A percentile compares a stretch with the other conserved stretches of the same genome.
Evolutionary conservation across 2,329 filamentous ascomycete species (phyloP).

Genomic region (Neofusicoccum kwambonambiense): DNA sequence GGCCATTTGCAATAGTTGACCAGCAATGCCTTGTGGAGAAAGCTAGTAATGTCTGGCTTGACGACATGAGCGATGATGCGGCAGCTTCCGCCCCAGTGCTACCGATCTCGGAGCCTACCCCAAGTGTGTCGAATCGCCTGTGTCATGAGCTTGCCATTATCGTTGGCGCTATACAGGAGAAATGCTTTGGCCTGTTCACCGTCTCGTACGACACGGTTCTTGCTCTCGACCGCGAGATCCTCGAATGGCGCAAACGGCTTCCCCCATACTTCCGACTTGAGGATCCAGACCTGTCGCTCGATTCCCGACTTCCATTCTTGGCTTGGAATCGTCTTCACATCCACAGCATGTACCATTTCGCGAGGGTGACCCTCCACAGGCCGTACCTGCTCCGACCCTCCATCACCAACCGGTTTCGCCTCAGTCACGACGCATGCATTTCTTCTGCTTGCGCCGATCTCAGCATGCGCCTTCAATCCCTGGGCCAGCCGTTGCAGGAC

Average conservation of each 20-base stretch:
- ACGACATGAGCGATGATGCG: slow-evolving; percentile 35
- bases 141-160: slow-evolving; percentile 37
- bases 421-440: slow-evolving; percentile 43
- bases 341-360: slow-evolving; percentile 43
- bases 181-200: slow-evolving; percentile 38
- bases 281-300: slow-evolving; percentile 33
- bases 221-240: slow-evolving; percentile 34
- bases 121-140: slow-evolving; percentile 33
- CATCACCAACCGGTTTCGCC: slow-evolving; percentile 41
- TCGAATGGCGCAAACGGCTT: slow-evolving; percentile 33
- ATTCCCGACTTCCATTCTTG: slow-evolving; percentile 31
- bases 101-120: slow-evolving; percentile 34
- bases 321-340: slow-evolving; percentile 41
- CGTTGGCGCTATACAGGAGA: slow-evolving; percentile 42
- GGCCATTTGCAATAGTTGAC: slow-evolving; percentile 42
- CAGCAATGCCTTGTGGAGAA: slow-evolving; percentile 40
- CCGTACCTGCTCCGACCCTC: slow-evolving; percentile 42
- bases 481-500: slow-evolving; percentile 31
- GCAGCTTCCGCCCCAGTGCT: slow-evolving; percentile 24
- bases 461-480: slow-evolving; percentile 36
- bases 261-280: slow-evolving; percentile 38
- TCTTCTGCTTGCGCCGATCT: slow-evolving; percentile 44
- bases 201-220: slow-evolving; percentile 42
- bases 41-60: slow-evolving; percentile 41
- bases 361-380: slow-evolving; percentile 42